Evolutionary conservation across 2,329 filamentous ascomycete species (phyloP).

Genomic region (Chlorencoelia australis): DNA sequence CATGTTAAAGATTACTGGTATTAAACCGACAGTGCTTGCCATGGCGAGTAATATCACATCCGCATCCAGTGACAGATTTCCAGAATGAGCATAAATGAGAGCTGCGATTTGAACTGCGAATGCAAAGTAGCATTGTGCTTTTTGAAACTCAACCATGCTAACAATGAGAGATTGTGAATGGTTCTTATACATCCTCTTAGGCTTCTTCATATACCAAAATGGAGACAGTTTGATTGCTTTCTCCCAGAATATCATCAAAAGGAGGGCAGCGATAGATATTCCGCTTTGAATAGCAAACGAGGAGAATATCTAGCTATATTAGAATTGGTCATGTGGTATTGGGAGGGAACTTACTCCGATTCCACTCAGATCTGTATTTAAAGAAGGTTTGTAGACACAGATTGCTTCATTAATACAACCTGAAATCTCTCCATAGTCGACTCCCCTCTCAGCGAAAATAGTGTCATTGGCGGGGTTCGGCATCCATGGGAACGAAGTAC

Average conservation of each 20-base stretch:
- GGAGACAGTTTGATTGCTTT: not conserved
- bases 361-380: not conserved
- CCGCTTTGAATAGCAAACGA: not conserved
- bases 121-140: slow-evolving; percentile 10
- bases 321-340: not conserved
- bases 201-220: not conserved
- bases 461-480: not conserved
- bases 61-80: not conserved
- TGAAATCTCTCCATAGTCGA: not conserved
- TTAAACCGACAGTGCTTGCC: not conserved
- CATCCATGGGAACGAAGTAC: not conserved
- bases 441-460: not conserved
- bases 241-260: not conserved
- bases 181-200: not conserved
- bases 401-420: not conserved
- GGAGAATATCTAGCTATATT: not conserved
- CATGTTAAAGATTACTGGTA: no score
- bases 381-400: not conserved
- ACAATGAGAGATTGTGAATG: slow-evolving; percentile 1
- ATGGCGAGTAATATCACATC: not conserved
- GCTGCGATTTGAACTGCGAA: slow-evolving; percentile 8
- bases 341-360: not conserved
- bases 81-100: slow-evolving; percentile 3
- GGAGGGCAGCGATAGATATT: not conserved
- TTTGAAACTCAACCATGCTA: slow-evolving; percentile 10